Evolutionary conservation across 2,329 filamentous ascomycete genomes (phyloP).

Genomic region (Emmonsiellopsis sp.): DNA sequence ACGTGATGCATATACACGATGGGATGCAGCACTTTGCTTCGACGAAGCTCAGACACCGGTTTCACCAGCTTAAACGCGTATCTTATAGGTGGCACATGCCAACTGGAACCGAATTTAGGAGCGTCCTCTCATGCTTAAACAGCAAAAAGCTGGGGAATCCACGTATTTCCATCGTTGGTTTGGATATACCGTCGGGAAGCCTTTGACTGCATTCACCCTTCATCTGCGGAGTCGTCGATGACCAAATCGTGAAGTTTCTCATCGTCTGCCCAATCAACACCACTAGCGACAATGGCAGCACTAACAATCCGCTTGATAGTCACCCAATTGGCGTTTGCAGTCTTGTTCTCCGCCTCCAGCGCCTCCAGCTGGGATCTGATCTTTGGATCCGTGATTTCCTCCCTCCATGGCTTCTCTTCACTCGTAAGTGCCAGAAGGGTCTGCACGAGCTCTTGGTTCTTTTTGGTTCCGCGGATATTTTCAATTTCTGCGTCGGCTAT

Average conservation of each 20-base stretch:
- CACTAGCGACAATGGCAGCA: conserved; percentile 69
- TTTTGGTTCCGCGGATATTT: conserved; percentile 45
- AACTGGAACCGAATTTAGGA: no score
- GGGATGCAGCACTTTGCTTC: no score
- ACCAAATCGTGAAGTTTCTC: conserved; percentile 59
- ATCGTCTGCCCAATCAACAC: conserved; percentile 70
- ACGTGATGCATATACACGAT: not conserved
- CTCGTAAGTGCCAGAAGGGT: conserved; percentile 55
- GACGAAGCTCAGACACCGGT: no score
- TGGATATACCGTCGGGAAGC: not conserved
- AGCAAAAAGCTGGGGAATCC: no score
- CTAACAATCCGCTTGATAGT: conserved; percentile 71
- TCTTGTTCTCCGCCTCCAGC: conserved; percentile 51
- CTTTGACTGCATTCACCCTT: not conserved
- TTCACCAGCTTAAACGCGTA: no score
- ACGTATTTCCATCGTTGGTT: not conserved
- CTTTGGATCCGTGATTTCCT: conserved; percentile 45
- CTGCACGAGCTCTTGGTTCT: conserved; percentile 55
- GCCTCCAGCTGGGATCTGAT: conserved; percentile 47
- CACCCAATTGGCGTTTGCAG: conserved; percentile 58
- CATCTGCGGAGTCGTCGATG: conserved; percentile 42
- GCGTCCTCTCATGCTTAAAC: no score
- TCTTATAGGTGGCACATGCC: no score
- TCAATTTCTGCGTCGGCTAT: conserved; percentile 51
- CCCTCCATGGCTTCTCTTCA: conserved; percentile 42